Evolutionary conservation across 768 basidiomycete genomes (phyloP).

Genomic region (Clathrus columnatus): DNA sequence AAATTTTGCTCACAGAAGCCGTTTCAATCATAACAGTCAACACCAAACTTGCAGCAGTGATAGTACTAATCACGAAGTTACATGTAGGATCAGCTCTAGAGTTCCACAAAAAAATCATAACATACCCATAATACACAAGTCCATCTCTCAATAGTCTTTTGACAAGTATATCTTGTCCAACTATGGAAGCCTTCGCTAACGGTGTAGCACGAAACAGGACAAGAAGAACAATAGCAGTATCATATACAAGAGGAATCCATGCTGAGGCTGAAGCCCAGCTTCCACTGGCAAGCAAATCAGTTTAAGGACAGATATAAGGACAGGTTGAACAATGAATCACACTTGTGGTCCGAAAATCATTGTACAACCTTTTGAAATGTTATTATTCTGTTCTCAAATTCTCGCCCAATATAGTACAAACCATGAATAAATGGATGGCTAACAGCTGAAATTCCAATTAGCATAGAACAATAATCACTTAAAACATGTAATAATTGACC

Average conservation of each 20-base stretch:
- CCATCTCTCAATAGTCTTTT: constrained; percentile 1
- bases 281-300: not conserved
- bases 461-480: not conserved
- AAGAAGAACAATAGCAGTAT: constrained; percentile 2
- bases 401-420: not conserved
- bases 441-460: not conserved
- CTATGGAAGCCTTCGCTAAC: not conserved
- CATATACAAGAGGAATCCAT: constrained; percentile 6
- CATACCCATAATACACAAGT: constrained; percentile 4
- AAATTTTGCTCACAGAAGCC: constrained; percentile 15
- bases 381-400: too few species aligned
- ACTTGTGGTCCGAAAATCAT: constrained; percentile 3
- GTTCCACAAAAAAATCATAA: not conserved
- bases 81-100: not conserved
- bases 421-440: not conserved
- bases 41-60: constrained; percentile 28
- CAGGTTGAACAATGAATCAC: not conserved
- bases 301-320: not conserved
- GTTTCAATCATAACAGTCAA: constrained; percentile 31
- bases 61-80: too few species aligned
- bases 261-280: constrained; percentile 7
- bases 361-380: not conserved
- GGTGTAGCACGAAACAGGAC: not conserved
- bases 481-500: not conserved
- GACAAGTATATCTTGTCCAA: not conserved